Evolutionary conservation across 2,329 filamentous ascomycete species (phyloP).

Genomic region (Teratosphaeria nubilosa): DNA sequence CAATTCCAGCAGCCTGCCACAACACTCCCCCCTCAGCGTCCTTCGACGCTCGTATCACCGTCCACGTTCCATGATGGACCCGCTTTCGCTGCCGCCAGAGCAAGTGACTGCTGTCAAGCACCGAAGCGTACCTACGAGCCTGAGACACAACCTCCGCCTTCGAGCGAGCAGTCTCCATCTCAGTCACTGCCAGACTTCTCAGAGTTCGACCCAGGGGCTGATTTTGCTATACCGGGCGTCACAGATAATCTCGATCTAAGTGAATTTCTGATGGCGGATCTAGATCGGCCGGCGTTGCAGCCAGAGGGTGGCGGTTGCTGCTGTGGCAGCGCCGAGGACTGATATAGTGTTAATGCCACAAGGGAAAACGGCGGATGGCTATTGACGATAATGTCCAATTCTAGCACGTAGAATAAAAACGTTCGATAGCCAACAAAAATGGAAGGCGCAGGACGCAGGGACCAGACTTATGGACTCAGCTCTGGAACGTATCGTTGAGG

Average conservation of each 20-base stretch:
- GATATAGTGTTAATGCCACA: background rate
- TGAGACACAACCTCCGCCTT: background rate
- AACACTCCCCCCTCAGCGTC: background rate
- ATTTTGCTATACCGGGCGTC: slow-evolving; percentile 3
- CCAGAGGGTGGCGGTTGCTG: background rate
- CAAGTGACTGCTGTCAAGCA: background rate
- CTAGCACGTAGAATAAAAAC: background rate
- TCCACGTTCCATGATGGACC: background rate
- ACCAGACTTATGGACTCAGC: slow-evolving; percentile 7
- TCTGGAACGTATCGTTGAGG: slow-evolving; percentile 30
- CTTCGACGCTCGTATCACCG: background rate
- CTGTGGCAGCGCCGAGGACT: background rate
- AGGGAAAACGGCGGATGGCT: background rate
- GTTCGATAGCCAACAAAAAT: background rate
- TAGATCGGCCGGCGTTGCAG: slow-evolving; percentile 5
- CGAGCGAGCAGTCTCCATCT: background rate
- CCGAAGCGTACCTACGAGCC: background rate
- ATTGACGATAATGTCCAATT: background rate
- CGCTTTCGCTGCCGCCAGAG: background rate
- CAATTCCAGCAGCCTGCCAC: slow-evolving; percentile 1
- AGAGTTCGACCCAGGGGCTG: slow-evolving; percentile 6
- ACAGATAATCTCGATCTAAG: slow-evolving; percentile 9
- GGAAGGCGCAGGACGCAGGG: background rate
- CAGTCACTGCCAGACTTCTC: slow-evolving; percentile 2
- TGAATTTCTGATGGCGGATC: slow-evolving; percentile 15